Evolutionary conservation across 2,329 filamentous ascomycete species (phyloP).

Genomic region (Rosellinia necatrix): DNA sequence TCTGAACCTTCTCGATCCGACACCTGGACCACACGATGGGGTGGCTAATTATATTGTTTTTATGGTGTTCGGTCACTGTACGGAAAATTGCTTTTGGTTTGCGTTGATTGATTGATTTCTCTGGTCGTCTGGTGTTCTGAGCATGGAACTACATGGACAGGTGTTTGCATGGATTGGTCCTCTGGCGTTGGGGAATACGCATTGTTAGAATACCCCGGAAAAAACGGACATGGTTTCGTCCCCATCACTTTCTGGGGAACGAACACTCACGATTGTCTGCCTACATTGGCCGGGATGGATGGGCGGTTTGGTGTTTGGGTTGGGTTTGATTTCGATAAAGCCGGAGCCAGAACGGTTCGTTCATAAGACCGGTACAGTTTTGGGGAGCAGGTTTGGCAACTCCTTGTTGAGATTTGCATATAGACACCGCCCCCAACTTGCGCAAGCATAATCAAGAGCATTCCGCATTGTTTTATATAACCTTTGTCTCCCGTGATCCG

Average conservation of each 20-base stretch:
- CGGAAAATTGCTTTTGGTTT: no score
- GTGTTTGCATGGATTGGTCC: conserved; percentile 8
- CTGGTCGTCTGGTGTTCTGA: background rate
- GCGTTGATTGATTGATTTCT: background rate
- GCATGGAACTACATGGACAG: conserved; percentile 3
- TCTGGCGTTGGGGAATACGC: conserved; percentile 11
- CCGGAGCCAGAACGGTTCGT: background rate
- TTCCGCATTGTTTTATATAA: background rate
- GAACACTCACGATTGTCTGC: background rate
- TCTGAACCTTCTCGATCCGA: background rate
- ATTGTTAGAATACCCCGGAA: conserved; percentile 13
- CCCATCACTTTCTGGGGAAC: background rate
- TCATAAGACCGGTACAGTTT: no score
- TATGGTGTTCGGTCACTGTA: no score
- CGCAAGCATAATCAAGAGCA: background rate
- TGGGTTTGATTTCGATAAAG: background rate
- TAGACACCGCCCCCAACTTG: background rate
- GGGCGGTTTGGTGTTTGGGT: background rate
- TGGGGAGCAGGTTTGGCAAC: no score
- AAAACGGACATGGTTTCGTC: background rate
- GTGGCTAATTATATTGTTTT: background rate
- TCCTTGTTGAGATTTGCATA: background rate
- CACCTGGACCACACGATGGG: background rate
- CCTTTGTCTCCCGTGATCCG: no score
- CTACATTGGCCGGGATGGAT: background rate